Percentiles rank a stretch among this genome's conserved stretches.
phyloP scores from a whole-genome alignment of 805 yeast genomes.

The Candida silvatica region DNA sequence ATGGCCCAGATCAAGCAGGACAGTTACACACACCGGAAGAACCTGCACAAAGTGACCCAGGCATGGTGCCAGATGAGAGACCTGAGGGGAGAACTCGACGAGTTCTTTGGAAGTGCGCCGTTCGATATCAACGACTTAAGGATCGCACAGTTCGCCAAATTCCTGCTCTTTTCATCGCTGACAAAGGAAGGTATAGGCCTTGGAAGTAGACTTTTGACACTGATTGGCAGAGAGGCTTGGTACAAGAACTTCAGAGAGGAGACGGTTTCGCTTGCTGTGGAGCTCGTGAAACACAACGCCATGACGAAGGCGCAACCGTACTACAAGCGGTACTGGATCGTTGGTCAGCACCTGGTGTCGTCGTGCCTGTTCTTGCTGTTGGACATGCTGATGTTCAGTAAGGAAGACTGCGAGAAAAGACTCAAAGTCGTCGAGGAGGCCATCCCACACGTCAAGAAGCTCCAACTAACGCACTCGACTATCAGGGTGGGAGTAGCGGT shows the following conservation, averaged over 20 bases:
- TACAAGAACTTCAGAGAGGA: conserved; percentile 10
- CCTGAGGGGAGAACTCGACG: conserved; percentile 7
- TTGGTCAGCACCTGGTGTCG: conserved; percentile 18
- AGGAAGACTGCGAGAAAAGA: conserved; percentile 13
- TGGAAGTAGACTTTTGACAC: conserved; percentile 14
- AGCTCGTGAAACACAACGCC: conserved; percentile 12
- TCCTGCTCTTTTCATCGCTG: conserved; percentile 15
- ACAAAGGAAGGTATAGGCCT: conserved; percentile 16
- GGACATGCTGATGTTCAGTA: conserved; percentile 18
- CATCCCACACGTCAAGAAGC: conserved; percentile 11
- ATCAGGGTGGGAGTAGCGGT: conserved; percentile 20
- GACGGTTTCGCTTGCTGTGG: conserved; percentile 12
- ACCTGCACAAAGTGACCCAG: conserved; percentile 3
- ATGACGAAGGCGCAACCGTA: conserved; percentile 10
- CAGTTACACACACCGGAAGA: neutral
- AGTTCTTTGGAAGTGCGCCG: conserved; percentile 2
- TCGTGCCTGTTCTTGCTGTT: conserved; percentile 17
- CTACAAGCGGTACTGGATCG: conserved; percentile 19
- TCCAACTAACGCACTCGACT: conserved; percentile 14
- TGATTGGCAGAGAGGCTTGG: conserved; percentile 15
- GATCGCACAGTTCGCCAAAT: conserved; percentile 6
- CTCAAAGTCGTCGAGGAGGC: conserved; percentile 11
- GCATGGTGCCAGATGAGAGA: conserved; percentile 10
- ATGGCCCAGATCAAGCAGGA: conserved; percentile 1
- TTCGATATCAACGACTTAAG: neutral